Evolutionary conservation across 2,329 filamentous ascomycete genomes (phyloP).

Genomic region (Colletotrichum chlorophyti): DNA sequence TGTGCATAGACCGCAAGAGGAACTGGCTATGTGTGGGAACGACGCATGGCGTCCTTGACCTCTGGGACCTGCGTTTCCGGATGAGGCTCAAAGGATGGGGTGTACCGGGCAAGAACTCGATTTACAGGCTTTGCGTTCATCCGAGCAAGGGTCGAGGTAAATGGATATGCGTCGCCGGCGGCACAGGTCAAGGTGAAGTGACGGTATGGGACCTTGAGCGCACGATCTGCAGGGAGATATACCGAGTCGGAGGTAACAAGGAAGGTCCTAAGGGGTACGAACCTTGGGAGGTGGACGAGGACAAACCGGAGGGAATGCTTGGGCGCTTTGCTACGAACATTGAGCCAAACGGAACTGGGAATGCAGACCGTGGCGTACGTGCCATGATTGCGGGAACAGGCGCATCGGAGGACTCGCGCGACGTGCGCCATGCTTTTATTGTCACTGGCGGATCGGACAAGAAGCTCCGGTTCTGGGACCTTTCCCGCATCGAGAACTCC

Average conservation of each 20-base stretch:
- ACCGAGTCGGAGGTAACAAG: constrained; percentile 71
- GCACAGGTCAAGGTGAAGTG: constrained; percentile 85
- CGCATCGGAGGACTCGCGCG: constrained; percentile 71
- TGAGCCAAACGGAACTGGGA: constrained; percentile 63
- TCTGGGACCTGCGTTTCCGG: constrained; percentile 97
- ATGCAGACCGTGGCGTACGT: constrained; percentile 72
- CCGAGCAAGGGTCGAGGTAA: constrained; percentile 79
- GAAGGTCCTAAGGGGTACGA: constrained; percentile 74
- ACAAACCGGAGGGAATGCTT: constrained; percentile 85
- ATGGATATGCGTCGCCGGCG: constrained; percentile 89
- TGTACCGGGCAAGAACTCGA: constrained; percentile 78
- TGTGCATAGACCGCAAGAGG: constrained; percentile 83
- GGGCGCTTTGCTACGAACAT: constrained; percentile 81
- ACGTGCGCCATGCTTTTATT: constrained; percentile 81
- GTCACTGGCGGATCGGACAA: constrained; percentile 89
- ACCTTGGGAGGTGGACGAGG: constrained; percentile 88
- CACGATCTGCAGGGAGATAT: constrained; percentile 85
- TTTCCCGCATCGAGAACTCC: constrained; percentile 78
- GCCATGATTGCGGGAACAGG: constrained; percentile 78
- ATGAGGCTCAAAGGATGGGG: constrained; percentile 89
- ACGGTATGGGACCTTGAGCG: constrained; percentile 97
- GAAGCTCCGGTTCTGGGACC: constrained; percentile 94
- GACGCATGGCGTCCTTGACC: constrained; percentile 87
- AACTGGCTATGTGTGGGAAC: constrained; percentile 94
- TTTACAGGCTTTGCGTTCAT: constrained; percentile 81